phyloP scores from a whole-genome alignment of 495 filamentous ascomycete genomes.

The Echria macrotheca region DNA sequence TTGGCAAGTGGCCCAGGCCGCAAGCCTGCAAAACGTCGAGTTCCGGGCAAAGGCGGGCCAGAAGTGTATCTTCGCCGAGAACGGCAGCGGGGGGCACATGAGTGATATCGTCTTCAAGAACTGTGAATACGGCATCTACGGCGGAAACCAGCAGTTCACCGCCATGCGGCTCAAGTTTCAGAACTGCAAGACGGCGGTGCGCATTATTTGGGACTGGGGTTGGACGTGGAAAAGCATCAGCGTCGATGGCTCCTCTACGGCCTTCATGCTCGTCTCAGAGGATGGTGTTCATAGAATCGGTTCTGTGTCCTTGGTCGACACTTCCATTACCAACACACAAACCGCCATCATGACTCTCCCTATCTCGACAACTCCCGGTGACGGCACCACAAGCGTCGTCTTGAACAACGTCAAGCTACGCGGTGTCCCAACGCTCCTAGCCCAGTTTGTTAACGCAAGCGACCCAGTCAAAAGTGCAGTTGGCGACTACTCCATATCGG shows the following conservation, averaged over 20 bases:
- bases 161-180: constrained; percentile 58
- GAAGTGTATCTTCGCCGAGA: constrained; percentile 85
- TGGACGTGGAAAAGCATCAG: constrained; percentile 72
- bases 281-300: constrained; percentile 56
- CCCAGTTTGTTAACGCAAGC: too few relatives aligned
- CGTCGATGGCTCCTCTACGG: constrained; percentile 67
- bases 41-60: constrained; percentile 37
- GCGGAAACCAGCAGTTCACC: constrained; percentile 57
- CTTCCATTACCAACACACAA: constrained; percentile 52
- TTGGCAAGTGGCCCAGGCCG: constrained; percentile 94
- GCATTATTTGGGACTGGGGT: constrained; percentile 82
- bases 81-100: constrained; percentile 78
- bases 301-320: constrained; percentile 71
- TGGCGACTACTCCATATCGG: constrained; percentile 32
- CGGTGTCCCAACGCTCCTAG: constrained; percentile 45
- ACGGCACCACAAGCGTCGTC: constrained; percentile 57
- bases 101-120: constrained; percentile 73
- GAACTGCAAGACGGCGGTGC: constrained; percentile 72
- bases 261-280: constrained; percentile 59
- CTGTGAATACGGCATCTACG: constrained; percentile 65
- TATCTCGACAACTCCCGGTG: constrained; percentile 53
- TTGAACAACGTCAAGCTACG: constrained; percentile 67
- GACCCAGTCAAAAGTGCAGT: too few relatives aligned
- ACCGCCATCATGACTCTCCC: constrained; percentile 57
- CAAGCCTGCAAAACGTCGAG: constrained; percentile 76